Evolutionary conservation across 345 rosid species (phyloP).

Genomic region (Eucalyptus sideroxylon): DNA sequence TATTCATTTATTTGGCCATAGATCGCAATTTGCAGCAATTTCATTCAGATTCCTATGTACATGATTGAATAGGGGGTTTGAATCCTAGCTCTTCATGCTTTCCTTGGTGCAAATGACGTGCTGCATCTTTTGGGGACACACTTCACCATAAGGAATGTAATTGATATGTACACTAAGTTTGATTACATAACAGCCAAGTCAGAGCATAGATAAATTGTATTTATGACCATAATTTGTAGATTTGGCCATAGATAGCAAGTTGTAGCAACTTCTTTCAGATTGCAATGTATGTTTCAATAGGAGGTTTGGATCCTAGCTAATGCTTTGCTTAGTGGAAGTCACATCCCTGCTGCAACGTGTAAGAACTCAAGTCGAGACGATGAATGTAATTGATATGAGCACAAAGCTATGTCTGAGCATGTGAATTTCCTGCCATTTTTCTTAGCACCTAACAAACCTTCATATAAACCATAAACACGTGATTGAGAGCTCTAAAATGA

Average conservation of each 20-base stretch:
- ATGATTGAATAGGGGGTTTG: background rate
- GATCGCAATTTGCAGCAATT: background rate
- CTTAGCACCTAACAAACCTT: background rate
- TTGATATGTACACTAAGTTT: background rate
- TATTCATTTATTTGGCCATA: background rate
- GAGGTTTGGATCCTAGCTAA: background rate
- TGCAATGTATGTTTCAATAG: background rate
- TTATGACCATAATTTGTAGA: background rate
- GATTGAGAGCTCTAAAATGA: background rate
- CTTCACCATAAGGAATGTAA: background rate
- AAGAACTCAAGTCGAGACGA: background rate
- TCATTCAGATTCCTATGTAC: background rate
- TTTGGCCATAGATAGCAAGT: background rate
- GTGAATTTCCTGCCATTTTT: background rate
- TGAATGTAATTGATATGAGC: background rate
- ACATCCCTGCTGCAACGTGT: background rate
- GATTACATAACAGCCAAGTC: background rate
- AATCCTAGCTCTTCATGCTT: background rate
- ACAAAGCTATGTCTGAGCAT: background rate
- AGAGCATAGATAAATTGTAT: background rate
- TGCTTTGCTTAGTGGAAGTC: background rate
- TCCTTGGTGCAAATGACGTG: background rate
- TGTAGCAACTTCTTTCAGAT: background rate
- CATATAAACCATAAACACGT: background rate
- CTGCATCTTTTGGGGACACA: background rate